These are phyloP conservation scores for Chamaecrista fasciculata DNA, from an alignment of 306 rosid species.

Conservation along the genomic window DNA sequence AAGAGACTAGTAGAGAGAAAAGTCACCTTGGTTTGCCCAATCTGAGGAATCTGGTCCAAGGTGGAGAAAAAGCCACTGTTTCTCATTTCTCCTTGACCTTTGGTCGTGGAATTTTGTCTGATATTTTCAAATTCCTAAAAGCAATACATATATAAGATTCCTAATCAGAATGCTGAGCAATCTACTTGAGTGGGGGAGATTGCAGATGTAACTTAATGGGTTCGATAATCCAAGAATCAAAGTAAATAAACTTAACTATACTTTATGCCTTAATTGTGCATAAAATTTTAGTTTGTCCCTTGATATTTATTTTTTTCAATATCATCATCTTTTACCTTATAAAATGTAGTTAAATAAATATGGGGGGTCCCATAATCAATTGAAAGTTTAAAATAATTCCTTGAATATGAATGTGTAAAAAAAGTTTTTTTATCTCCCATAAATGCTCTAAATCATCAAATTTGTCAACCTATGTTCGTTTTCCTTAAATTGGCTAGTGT, in stretches of 20 bases:
- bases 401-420: too few species aligned
- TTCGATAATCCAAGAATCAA: not conserved
- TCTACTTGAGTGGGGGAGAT: not conserved
- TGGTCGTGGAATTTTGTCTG: not conserved
- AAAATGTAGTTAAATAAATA: not conserved
- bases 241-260: not conserved
- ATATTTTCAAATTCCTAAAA: constrained; percentile 44
- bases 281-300: not conserved
- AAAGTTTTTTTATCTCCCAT: too few species aligned
- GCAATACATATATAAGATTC: not conserved
- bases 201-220: not conserved
- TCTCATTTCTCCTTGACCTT: constrained; percentile 11
- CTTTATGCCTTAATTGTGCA: not conserved
- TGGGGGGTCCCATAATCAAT: too few species aligned
- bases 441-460: too few species aligned
- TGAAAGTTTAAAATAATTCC: too few species aligned
- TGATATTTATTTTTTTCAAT: not conserved
- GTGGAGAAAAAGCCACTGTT: constrained; percentile 35
- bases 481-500: too few species aligned
- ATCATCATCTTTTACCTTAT: not conserved
- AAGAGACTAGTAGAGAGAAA: not conserved
- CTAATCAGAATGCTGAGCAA: constrained; percentile 18
- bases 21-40: constrained; percentile 63
- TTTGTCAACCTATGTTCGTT: too few species aligned
- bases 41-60: constrained; percentile 50